Base-by-base conservation (phyloP, 164 flowering plant genomes). In the Taxillus chinensis region DNA sequence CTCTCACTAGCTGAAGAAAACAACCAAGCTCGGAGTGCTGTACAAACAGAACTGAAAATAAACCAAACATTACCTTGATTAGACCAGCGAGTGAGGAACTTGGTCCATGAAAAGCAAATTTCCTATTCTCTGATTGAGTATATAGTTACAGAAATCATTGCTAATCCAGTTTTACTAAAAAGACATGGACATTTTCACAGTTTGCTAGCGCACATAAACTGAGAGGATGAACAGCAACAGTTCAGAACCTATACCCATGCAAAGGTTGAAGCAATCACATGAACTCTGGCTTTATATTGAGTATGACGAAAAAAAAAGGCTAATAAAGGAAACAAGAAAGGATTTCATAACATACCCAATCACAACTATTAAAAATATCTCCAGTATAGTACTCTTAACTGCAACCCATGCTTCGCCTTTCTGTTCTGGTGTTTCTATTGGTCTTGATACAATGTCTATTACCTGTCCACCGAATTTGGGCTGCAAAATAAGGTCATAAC, bases 1-100 rank as follows among this genome's bases (percentile, higher is more conserved):
- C 93, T 89, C 74, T 95, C 99, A 73, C 99, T 95, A 12, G 96
- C 96, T 62, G 97, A 82, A 64, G 86, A 67, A 77, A 95, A 95
- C 68, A 95, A 61, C 99, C 98, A 95, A 63, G 98, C 90, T 13
- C 95, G 83, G 64, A 91, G 67, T 64, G 90, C 93, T 53, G 97
- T 76, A 71, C 84, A 87, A 48, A 89, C 13, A 13, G 96, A 85
- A 45, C 98, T 92, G 80, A 52, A 73, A 67, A 62, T 51, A 59
- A 62, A 15, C 63, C 39, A 66, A 61, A 7, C 12, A 48, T 8
- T 11, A 14, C 46, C 46, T 43, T 6, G 10, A 43, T 43, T 43
- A 43, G 53, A 62, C 40, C n/a, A 57, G 13, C 5, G 13, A 0
- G 52, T 49, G 52, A 49, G 14, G 5, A 49, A 49, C 52, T 49